Evolutionary conservation across 139 green algal genomes (phyloP).

Genomic region (Monoraphidium neglectum): DNA sequence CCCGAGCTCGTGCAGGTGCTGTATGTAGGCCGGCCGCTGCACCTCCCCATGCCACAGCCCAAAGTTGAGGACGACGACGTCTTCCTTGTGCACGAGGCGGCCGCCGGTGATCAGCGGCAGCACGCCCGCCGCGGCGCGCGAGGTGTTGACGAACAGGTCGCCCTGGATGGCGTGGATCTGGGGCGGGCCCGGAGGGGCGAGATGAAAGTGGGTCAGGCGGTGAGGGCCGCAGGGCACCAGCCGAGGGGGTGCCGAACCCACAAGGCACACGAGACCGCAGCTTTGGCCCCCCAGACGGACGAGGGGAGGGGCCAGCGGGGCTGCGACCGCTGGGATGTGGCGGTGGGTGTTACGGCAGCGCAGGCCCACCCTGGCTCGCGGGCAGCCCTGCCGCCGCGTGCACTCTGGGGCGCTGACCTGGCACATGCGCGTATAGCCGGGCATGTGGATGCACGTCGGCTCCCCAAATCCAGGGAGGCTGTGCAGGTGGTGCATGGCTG

Average conservation of each 20-base stretch:
- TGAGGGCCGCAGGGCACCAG: too few species aligned
- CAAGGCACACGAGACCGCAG: too few species aligned
- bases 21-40: constrained; percentile 4
- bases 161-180: constrained; percentile 33
- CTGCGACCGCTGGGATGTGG: too few species aligned
- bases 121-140: constrained; percentile 14
- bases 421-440: constrained; percentile 9
- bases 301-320: too few species aligned
- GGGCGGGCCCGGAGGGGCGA: too few species aligned
- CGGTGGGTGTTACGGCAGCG: too few species aligned
- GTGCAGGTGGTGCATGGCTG: constrained; percentile 27
- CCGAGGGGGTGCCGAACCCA: too few species aligned
- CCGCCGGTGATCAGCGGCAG: constrained; percentile 12
- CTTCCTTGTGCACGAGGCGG: background rate
- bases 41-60: constrained; percentile 21
- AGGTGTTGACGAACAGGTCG: constrained; percentile 22
- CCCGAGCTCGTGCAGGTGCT: constrained; percentile 24
- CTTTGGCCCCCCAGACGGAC: too few species aligned
- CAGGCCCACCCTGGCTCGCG: too few species aligned
- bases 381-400: background rate
- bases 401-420: constrained; percentile 15
- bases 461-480: constrained; percentile 17
- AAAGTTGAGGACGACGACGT: constrained; percentile 31
- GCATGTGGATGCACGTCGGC: constrained; percentile 28
- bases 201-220: too few species aligned